A percentile compares a stretch with the other conserved stretches of the same genome.
Conservation (phyloP, 305 asterid species). For the Solanum hybrid region DNA sequence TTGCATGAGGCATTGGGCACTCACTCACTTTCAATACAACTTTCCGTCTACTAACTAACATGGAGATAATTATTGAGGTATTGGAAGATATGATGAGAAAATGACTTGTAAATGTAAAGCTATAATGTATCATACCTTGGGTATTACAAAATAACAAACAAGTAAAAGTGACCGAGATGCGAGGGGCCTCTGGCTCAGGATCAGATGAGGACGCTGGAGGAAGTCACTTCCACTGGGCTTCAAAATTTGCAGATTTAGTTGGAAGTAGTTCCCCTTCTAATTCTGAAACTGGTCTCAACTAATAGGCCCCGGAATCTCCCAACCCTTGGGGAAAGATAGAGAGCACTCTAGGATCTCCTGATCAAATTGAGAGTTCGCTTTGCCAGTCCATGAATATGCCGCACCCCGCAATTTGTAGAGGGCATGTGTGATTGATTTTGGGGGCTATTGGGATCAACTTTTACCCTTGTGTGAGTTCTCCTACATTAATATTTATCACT, state of each 20-base stretch:
- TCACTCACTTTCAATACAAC: background rate
- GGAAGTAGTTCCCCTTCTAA: background rate
- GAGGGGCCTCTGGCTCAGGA: background rate
- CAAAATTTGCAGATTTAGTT: background rate
- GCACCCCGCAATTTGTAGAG: background rate
- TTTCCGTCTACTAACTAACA: background rate
- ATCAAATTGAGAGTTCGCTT: background rate
- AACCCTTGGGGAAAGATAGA: background rate
- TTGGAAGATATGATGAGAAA: background rate
- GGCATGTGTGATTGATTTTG: background rate
- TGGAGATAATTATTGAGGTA: background rate
- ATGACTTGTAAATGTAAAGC: background rate
- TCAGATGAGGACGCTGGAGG: background rate
- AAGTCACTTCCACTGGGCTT: background rate
- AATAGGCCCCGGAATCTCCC: background rate
- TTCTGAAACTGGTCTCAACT: background rate
- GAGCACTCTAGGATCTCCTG: background rate
- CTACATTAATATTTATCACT: background rate
- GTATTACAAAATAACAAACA: no score
- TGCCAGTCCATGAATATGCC: background rate
- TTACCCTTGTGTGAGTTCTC: background rate
- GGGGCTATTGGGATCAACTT: background rate
- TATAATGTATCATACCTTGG: background rate
- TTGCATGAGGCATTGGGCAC: background rate
- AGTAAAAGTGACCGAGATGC: no score